Base-by-base conservation (phyloP, 805 yeast species). In the Cyberlindnera amylophila region DNA sequence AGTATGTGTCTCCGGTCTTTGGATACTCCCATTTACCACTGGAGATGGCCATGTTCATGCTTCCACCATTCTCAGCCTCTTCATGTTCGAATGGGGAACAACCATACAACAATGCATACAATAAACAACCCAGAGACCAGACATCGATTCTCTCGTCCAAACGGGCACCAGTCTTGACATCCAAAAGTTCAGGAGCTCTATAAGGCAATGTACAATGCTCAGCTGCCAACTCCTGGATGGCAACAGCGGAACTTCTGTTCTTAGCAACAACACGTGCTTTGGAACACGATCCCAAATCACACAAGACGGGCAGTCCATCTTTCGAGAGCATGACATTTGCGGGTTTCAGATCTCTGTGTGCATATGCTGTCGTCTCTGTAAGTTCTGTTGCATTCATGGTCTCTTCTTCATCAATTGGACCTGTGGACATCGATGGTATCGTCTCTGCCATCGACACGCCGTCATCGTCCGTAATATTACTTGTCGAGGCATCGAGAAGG, bases 121-220 rank as follows among this genome's bases (percentile, higher is more conserved):
- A 59, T 1, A 88, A 70, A 57, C 96, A 88, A 0, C 98, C 98
- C 23, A 90, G 62, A 3, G 95, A 83, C 98, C 98, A 90, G 19
- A 91, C 77, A 61, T 90, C 98, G 4, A 85, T 81, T 45, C 76
- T 75, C 54, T 86, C 95, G 48, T 81, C 79, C 34, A 90, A 70
- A 6, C 63, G 63, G n/a, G 76, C 62, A 32, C 83, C 82, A 1
- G 86, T 74, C 34, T 77, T 77, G 30, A 88, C 83, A 55, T 88
- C 91, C 44, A 90, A 65, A 35, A 91, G 68, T 58, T 90, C 98
- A 0, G 98, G 98, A 0, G 97, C 96, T 32, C 95, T 69, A 61
- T 84, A 91, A 1, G 95, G 88, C 41, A 87, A 64, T 1, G 96
- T 84, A 56, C 96, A 86, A 59, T 86, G 87, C 54, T 85, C 93